Base-by-base conservation (phyloP, 1,139 yeast genomes). In the Kodamaea alishanica region DNA sequence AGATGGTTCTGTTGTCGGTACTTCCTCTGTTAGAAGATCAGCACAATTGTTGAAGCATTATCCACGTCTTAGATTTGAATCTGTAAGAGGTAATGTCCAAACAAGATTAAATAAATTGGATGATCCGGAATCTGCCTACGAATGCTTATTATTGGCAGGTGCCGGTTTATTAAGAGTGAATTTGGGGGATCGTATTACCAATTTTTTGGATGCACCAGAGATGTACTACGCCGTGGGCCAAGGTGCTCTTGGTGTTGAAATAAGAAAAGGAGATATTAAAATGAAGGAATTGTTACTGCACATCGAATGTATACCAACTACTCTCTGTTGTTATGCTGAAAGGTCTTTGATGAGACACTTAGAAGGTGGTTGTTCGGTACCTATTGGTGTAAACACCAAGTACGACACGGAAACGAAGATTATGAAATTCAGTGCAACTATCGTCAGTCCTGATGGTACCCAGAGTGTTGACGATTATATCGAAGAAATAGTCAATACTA, bases 221-320 rank as follows among this genome's bases (percentile, higher is more conserved):
- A 87, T 92, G 96, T 86, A 82, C 59, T 87, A 92, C 58, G 96
- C 98, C 0, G 97, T 92, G 30, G 98, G 98, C 11, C 98, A 92
- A 67, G 98, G 98, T 47, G 97, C 97, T 0, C 67, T 92, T 38
- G 98, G 97, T 15, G 70, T 92, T 29, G 98, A 92, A 63, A 86
- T 90, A 49, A 77, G 94, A 53, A 75, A 75, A 42, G 77, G 74
- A 40, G 96, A 94, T 58, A 59, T 63, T 6, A 63, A 67, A 38
- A 75, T 84, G 58, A 68, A 70, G 51, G 63, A 74, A 38, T 70
- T 90, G 26, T 74, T 95, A 48, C 60, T 70, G 20, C 69, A 75
- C 38, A 78, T 92, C 46, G 84, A 82, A 52, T 84, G 89, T 58
- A 63, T 69, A 37, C 75, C 79, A 8, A 75, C 95, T 2, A 77